Base-by-base conservation (phyloP, 306 rosid genomes). In the Fragaria iinumae region DNA sequence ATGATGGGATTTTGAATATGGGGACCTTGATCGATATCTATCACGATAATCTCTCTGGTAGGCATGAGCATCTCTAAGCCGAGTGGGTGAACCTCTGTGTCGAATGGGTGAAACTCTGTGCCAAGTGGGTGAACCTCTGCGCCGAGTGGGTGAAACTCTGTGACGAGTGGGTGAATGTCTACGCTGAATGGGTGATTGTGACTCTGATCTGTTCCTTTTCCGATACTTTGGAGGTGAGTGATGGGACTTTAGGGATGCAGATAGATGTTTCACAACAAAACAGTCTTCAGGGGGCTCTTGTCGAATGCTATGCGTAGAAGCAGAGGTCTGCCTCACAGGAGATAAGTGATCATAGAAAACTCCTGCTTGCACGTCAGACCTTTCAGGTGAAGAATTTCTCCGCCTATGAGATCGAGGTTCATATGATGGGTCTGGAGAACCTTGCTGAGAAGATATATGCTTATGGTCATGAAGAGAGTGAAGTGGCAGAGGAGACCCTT, bases 371-470 rank as follows among this genome's bases (percentile, higher is more conserved):
- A 66, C 21, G 0, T 66, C 48, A 8, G 23, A 36, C 70, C 13
- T 66, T 36, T 38, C 47, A 66, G 48, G 48, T 38, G 70, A 38
- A 50, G 75, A 32, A 49, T 29, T 9, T 29, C 21, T 32, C 5
- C 2, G 29, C 8, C 45, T 8, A 71, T 18, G 75, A 10, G 63
- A 49, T 18, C 27, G 6, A 16, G 20, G 65, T 36, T 36, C 70
- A 66, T 38, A 38, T 36, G 48, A 66, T 38, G 70, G 48, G 70
- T 20, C 65, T 72, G 60, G 76, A 52, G 36, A 72, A 72, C 65
- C 65, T 34, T 36, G 76, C 44, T 11, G 49, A 20, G 64, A 72
- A 72, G 7, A 59, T 16, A 47, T 25, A 8, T 69, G 14, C 59
- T 47, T 27, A 13, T 16, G 59, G 41, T 8, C n/a, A 69, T 69